A percentile compares a stretch with the other conserved stretches of the same genome.
phyloP scores from a whole-genome alignment of 495 filamentous ascomycete species.

The Xylaria cubensis region DNA sequence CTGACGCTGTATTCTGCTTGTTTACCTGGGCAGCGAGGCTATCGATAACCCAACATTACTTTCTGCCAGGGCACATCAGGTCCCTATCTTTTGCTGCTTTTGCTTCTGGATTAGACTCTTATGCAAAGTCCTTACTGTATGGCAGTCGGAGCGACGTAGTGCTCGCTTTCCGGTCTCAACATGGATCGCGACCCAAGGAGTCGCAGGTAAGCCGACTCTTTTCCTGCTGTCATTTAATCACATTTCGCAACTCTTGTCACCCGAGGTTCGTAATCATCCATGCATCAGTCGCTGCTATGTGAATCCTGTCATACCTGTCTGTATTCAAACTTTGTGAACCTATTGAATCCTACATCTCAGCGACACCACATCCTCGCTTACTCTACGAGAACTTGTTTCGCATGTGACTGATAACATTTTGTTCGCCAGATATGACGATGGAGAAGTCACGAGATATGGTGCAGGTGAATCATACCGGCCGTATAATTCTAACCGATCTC shows the following conservation, averaged over 20 bases:
- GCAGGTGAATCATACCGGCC: slow-evolving; percentile 64
- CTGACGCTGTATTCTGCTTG: background rate
- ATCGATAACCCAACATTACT: background rate
- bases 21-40: background rate
- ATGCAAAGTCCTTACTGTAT: background rate
- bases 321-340: background rate
- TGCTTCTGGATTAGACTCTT: background rate
- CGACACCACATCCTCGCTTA: background rate
- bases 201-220: slow-evolving; percentile 42
- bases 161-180: background rate
- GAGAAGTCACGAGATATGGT: slow-evolving; percentile 61
- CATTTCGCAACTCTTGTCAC: background rate
- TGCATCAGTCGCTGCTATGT: background rate
- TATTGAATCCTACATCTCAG: background rate
- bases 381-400: background rate
- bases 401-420: slow-evolving; percentile 1
- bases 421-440: slow-evolving; percentile 55
- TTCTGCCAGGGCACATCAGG: background rate
- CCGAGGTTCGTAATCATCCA: background rate
- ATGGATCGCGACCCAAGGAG: slow-evolving; percentile 45
- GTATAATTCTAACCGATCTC: slow-evolving; percentile 54
- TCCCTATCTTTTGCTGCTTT: background rate
- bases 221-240: background rate
- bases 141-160: background rate
- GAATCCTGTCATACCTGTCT: background rate